Percentiles rank a stretch among this genome's conserved stretches.
phyloP scores from a whole-genome alignment of 208 protist species.

The Endotrypanum monterogeii region DNA sequence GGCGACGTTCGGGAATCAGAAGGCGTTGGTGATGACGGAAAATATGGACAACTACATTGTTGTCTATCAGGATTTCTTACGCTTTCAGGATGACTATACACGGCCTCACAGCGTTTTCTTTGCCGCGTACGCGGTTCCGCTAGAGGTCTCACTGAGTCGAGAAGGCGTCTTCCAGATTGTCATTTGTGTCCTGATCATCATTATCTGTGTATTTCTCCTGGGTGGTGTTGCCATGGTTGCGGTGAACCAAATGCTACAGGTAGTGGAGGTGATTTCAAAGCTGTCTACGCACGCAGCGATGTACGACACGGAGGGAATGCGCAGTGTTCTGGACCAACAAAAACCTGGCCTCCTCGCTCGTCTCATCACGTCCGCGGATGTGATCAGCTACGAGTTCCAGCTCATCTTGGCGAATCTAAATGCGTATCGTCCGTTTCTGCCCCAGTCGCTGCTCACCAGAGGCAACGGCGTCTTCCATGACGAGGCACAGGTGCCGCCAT shows the following conservation, averaged over 20 bases:
- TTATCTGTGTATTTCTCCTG: slow-evolving; percentile 49
- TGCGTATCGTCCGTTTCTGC: slow-evolving; percentile 58
- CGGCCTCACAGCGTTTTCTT: slow-evolving; percentile 40
- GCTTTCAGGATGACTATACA: slow-evolving; percentile 22
- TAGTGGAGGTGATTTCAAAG: slow-evolving; percentile 52
- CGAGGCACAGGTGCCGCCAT: slow-evolving; percentile 1
- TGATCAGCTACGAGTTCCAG: slow-evolving; percentile 54
- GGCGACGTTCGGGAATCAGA: slow-evolving; percentile 7
- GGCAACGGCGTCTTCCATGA: slow-evolving; percentile 24
- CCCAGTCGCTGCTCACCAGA: slow-evolving; percentile 50
- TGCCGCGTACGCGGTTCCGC: slow-evolving; percentile 52
- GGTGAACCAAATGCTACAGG: slow-evolving; percentile 46
- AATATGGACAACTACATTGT: slow-evolving; percentile 32
- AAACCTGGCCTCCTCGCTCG: slow-evolving; percentile 12
- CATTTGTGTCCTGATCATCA: slow-evolving; percentile 56
- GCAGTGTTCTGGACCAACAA: slow-evolving; percentile 35
- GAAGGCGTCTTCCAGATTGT: slow-evolving; percentile 47
- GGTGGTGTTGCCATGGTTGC: slow-evolving; percentile 42
- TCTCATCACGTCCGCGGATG: slow-evolving; percentile 20
- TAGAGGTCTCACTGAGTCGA: slow-evolving; percentile 29
- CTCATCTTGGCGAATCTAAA: slow-evolving; percentile 56
- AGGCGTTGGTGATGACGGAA: slow-evolving; percentile 13
- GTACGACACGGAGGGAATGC: slow-evolving; percentile 62
- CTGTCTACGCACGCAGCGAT: slow-evolving; percentile 53
- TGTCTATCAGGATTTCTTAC: slow-evolving; percentile 47